Evolutionary conservation across 2,329 filamentous ascomycete species (phyloP).

Genomic region (Pestalotiopsis sp.): DNA sequence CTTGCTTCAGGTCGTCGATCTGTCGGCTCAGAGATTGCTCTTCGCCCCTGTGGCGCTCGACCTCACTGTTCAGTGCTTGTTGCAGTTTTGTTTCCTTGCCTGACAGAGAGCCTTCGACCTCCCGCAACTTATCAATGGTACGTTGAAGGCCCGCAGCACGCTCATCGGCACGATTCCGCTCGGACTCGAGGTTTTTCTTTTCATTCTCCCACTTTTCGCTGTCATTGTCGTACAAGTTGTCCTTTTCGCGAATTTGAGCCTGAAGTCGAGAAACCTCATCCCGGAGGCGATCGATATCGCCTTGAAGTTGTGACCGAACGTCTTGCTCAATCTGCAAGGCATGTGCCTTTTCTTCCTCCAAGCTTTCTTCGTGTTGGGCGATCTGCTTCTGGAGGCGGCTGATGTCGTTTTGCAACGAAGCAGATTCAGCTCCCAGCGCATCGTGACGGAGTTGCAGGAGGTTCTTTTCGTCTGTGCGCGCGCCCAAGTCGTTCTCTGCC

Average conservation of each 20-base stretch:
- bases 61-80: conserved; percentile 70
- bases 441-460: conserved; percentile 71
- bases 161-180: conserved; percentile 69
- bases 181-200: conserved; percentile 64
- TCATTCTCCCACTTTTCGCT: conserved; percentile 74
- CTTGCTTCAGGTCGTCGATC: conserved; percentile 72
- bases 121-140: conserved; percentile 70
- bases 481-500: conserved; percentile 60
- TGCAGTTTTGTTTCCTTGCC: conserved; percentile 70
- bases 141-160: conserved; percentile 68
- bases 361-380: conserved; percentile 48
- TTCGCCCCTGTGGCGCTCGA: conserved; percentile 71
- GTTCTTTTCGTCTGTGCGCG: conserved; percentile 66
- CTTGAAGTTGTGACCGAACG: conserved; percentile 55
- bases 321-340: conserved; percentile 63
- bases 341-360: conserved; percentile 59
- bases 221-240: conserved; percentile 71
- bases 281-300: conserved; percentile 53
- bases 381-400: conserved; percentile 48
- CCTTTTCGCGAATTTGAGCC: conserved; percentile 68
- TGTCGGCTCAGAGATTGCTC: conserved; percentile 72
- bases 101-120: conserved; percentile 68
- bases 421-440: conserved; percentile 66
- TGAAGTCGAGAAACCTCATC: conserved; percentile 63
- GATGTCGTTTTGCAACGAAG: conserved; percentile 67